A percentile compares a stretch with the other conserved stretches of the same genome.
phyloP scores from a whole-genome alignment of 2,329 filamentous ascomycete genomes.

The Scedosporium dehoogii region DNA sequence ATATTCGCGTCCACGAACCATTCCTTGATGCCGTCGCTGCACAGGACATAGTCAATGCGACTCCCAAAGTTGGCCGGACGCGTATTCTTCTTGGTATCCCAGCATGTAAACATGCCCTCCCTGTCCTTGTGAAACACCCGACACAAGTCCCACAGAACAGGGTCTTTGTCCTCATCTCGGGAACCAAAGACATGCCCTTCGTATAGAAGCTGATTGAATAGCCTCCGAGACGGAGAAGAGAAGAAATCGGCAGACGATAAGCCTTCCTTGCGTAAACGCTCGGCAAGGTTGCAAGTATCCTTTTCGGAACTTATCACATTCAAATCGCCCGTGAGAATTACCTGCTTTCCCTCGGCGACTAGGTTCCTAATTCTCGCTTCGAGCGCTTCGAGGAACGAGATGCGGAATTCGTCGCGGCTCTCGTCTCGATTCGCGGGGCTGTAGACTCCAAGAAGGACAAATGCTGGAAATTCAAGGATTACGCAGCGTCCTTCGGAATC shows the following conservation, averaged over 20 bases:
- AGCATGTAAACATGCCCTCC: constrained; percentile 90
- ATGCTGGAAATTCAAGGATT: constrained; percentile 85
- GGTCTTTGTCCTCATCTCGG: constrained; percentile 60
- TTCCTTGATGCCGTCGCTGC: constrained; percentile 63
- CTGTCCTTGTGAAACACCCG: constrained; percentile 71
- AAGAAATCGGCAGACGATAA: constrained; percentile 64
- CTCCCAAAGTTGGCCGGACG: constrained; percentile 89
- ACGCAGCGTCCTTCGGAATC: constrained; percentile 91
- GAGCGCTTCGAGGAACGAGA: constrained; percentile 68
- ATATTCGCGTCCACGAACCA: constrained; percentile 81
- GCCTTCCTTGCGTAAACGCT: constrained; percentile 60
- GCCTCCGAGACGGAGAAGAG: constrained; percentile 57
- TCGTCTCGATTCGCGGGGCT: constrained; percentile 85
- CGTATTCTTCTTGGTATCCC: constrained; percentile 92
- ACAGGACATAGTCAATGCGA: constrained; percentile 88
- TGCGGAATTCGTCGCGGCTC: constrained; percentile 69
- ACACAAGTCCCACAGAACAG: constrained; percentile 75
- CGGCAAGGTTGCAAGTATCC: constrained; percentile 66
- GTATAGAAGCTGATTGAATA: constrained; percentile 80
- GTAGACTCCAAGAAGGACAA: constrained; percentile 88
- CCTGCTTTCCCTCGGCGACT: constrained; percentile 66
- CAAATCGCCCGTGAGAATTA: constrained; percentile 78
- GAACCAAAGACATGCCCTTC: constrained; percentile 58
- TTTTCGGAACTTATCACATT: constrained; percentile 64
- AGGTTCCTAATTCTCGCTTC: constrained; percentile 82